A percentile compares a stretch with the other conserved stretches of the same genome.
phyloP scores from a whole-genome alignment of 202 grass and related monocot genomes.

The Tripidium arundinaceum region DNA sequence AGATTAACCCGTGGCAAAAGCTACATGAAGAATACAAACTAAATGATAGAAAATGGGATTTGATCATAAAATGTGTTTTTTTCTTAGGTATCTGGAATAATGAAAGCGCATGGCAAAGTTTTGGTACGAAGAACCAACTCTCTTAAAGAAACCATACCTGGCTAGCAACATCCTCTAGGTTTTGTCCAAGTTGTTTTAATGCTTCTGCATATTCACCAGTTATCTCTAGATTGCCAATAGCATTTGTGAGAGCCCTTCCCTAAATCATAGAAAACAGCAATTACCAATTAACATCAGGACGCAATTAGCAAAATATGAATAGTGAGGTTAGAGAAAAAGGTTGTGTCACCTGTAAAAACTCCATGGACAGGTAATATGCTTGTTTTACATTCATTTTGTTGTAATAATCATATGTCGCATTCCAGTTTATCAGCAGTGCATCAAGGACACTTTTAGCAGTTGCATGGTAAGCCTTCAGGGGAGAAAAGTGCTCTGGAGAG shows the following conservation, averaged over 20 bases:
- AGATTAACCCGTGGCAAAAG: neutral
- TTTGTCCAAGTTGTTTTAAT: constrained; percentile 83
- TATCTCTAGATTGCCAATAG: constrained; percentile 93
- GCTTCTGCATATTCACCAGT: constrained; percentile 86
- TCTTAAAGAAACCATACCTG: constrained; percentile 55
- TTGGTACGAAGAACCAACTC: constrained; percentile 20
- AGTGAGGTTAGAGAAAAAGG: constrained; percentile 17
- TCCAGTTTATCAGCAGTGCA: constrained; percentile 91
- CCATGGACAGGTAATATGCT: constrained; percentile 98
- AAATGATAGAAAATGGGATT: neutral
- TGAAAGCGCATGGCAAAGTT: neutral
- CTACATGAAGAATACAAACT: constrained; percentile 20
- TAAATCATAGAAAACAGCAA: constrained; percentile 30
- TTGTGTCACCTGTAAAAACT: constrained; percentile 79
- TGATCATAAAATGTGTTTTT: neutral
- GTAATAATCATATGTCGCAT: constrained; percentile 87
- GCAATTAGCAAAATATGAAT: constrained; percentile 14
- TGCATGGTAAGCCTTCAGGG: constrained; percentile 76
- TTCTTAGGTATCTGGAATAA: neutral
- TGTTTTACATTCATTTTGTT: constrained; percentile 86
- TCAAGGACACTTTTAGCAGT: constrained; percentile 94
- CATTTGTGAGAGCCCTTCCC: constrained; percentile 98
- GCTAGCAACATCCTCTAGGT: constrained; percentile 78
- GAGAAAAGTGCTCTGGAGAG: constrained; percentile 70
- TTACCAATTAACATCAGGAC: constrained; percentile 27